Evolutionary conservation across 306 rosid genomes (phyloP).

Genomic region (Vigna nakashimae): DNA sequence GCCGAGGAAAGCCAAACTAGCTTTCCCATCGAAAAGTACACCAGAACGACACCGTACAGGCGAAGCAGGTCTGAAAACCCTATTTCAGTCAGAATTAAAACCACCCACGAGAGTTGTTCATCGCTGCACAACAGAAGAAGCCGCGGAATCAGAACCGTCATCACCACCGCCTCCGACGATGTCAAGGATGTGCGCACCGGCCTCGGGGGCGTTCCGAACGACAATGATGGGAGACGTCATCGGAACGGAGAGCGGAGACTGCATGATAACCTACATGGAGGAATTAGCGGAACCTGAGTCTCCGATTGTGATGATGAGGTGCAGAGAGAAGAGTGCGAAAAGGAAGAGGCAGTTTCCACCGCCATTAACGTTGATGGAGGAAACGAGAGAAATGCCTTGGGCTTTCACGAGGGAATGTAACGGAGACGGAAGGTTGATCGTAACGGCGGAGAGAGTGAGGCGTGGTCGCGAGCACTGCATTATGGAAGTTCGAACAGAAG

Average conservation of each 20-base stretch:
- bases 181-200: neutral
- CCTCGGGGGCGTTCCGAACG: neutral
- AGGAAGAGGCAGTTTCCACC: constrained; percentile 56
- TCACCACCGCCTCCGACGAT: neutral
- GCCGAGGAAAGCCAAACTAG: constrained; percentile 38
- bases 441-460: constrained; percentile 47
- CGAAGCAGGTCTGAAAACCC: constrained; percentile 61
- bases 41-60: constrained; percentile 7
- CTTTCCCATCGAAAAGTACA: constrained; percentile 15
- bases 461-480: constrained; percentile 27
- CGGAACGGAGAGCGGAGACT: constrained; percentile 77
- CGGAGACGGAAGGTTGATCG: constrained; percentile 53
- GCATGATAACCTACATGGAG: constrained; percentile 32
- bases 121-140: neutral
- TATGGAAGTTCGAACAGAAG: constrained; percentile 50
- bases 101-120: constrained; percentile 35
- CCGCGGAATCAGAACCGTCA: neutral
- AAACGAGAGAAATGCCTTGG: constrained; percentile 52
- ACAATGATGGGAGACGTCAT: constrained; percentile 55
- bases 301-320: neutral
- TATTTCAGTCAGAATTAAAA: constrained; percentile 38
- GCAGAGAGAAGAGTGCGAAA: neutral
- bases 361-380: constrained; percentile 49
- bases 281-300: neutral
- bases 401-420: constrained; percentile 45